Evolutionary conservation across 2,329 filamentous ascomycete species (phyloP).

Genomic region (Periglandula ipomoeae): DNA sequence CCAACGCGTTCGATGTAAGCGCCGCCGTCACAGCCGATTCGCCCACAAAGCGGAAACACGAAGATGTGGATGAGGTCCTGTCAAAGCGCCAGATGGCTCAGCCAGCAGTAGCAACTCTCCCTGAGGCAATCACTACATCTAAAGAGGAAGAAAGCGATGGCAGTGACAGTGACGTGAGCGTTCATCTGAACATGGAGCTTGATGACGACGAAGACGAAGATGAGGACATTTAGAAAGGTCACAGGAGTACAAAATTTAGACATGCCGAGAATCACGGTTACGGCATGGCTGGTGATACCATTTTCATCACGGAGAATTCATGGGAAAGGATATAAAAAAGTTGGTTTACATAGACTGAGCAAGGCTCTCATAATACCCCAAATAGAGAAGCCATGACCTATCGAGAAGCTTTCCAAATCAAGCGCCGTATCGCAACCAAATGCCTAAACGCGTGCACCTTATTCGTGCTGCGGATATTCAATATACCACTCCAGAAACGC

Average conservation of each 20-base stretch:
- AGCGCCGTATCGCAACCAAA: too few species aligned
- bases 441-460: too few species aligned
- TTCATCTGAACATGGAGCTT: constrained; percentile 51
- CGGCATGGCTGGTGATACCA: background rate
- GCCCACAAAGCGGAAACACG: constrained; percentile 30
- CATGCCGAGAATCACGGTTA: background rate
- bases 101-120: constrained; percentile 3
- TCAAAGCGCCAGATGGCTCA: constrained; percentile 32
- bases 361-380: background rate
- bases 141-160: constrained; percentile 29
- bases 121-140: constrained; percentile 14
- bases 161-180: constrained; percentile 40
- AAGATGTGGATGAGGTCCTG: constrained; percentile 23
- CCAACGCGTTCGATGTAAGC: background rate
- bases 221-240: constrained; percentile 15
- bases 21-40: constrained; percentile 16
- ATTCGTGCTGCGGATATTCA: background rate
- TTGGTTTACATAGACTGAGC: too few species aligned
- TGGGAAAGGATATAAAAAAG: background rate
- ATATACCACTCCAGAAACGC: background rate
- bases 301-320: background rate
- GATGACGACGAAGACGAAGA: constrained; percentile 41
- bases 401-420: too few species aligned
- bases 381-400: background rate
- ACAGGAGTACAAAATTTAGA: background rate